Percentiles rank a stretch among this genome's conserved stretches.
phyloP scores from a whole-genome alignment of 495 filamentous ascomycete species.

The Aspergillus diversus region DNA sequence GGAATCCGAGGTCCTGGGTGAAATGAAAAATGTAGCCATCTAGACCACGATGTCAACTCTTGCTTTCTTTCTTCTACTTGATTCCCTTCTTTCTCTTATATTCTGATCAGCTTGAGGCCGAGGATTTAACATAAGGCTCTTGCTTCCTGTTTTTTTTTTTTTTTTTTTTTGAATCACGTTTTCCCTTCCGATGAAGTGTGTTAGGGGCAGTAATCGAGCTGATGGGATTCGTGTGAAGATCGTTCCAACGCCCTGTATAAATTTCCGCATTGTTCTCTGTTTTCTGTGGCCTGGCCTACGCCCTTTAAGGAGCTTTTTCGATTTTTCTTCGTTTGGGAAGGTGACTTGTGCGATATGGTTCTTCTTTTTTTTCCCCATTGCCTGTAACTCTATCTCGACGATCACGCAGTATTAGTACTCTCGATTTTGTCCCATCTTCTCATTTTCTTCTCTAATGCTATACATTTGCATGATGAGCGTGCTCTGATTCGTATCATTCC shows the following conservation, averaged over 20 bases:
- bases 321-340: conserved; percentile 21
- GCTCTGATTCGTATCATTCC: neutral
- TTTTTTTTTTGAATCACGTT: no score
- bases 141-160: conserved; percentile 11
- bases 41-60: conserved; percentile 30
- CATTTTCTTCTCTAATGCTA: conserved; percentile 15
- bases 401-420: conserved; percentile 42
- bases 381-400: conserved; percentile 42
- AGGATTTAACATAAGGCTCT: conserved; percentile 24
- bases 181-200: conserved; percentile 10
- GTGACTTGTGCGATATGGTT: conserved; percentile 16
- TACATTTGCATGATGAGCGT: neutral
- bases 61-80: conserved; percentile 22
- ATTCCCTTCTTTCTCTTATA: conserved; percentile 18
- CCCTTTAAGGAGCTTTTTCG: conserved; percentile 18
- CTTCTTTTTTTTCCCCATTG: conserved; percentile 14
- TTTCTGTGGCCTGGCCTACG: conserved; percentile 6
- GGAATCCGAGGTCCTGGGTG: conserved; percentile 50
- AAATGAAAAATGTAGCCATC: conserved; percentile 62
- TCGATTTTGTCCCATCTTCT: conserved; percentile 4
- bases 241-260: conserved; percentile 31
- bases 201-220: conserved; percentile 23
- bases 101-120: conserved; percentile 22
- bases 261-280: conserved; percentile 19
- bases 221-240: conserved; percentile 26